phyloP scores from a whole-genome alignment of 2,329 filamentous ascomycete species.

The Cryphonectria radicalis region DNA sequence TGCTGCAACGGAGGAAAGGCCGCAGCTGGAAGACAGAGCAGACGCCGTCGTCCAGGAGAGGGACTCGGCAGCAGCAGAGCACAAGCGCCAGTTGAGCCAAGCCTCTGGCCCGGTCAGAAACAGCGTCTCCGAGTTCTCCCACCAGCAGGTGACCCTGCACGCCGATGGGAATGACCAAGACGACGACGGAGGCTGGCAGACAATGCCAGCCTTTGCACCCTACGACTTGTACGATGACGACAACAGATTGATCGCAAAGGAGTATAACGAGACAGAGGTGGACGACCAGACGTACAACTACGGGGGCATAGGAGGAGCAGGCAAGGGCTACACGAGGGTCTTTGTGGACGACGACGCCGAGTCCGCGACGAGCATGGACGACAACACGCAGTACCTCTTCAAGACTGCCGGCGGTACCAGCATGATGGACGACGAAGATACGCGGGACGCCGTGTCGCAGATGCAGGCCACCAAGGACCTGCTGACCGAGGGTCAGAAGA shows the following conservation, averaged over 20 bases:
- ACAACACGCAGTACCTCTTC: constrained; percentile 96
- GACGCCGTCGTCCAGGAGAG: constrained; percentile 30
- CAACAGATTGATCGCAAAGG: constrained; percentile 82
- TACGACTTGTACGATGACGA: constrained; percentile 97
- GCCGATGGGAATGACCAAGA: constrained; percentile 55
- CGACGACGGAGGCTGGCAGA: constrained; percentile 81
- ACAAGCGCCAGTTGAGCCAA: constrained; percentile 41
- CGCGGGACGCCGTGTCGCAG: constrained; percentile 83
- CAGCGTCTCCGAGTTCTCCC: constrained; percentile 81
- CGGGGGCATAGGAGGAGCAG: constrained; percentile 80
- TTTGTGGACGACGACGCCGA: constrained; percentile 92
- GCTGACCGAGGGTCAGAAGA: constrained; percentile 90
- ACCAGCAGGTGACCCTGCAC: constrained; percentile 71
- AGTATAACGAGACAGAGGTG: constrained; percentile 73
- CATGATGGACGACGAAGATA: constrained; percentile 72
- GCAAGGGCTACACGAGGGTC: constrained; percentile 95
- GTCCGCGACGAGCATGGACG: constrained; percentile 94
- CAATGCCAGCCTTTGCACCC: constrained; percentile 90
- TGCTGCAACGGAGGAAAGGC: constrained; percentile 27
- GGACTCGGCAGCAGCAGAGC: constrained; percentile 33
- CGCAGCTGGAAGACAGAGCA: constrained; percentile 18
- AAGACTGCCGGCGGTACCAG: constrained; percentile 68
- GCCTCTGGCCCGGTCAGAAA: constrained; percentile 33
- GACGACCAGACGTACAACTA: constrained; percentile 72
- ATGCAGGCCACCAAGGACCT: constrained; percentile 96